Base-by-base conservation (phyloP, 1,284 basidiomycete genomes). In the Phlebopus sp. region DNA sequence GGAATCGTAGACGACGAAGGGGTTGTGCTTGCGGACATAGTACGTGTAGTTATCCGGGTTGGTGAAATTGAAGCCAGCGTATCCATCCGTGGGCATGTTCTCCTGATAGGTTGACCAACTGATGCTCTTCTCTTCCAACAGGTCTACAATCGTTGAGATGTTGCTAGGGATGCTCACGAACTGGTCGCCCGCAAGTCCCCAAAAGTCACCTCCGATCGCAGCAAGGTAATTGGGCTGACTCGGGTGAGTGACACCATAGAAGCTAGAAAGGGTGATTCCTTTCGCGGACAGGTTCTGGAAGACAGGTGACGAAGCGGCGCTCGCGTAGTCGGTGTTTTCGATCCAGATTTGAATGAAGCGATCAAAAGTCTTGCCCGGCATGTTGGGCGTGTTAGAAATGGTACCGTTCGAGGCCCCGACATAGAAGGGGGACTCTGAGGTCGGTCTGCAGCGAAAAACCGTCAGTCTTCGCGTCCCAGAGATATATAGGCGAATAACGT, bases 181-280 rank as follows among this genome's bases (percentile, higher is more conserved):
- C 13, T 59, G 58, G 56, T 88, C 84, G 48, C 70, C 69, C 1
- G 59, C 65, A 52, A 79, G 68, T n/a, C 83, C 85, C 36, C 71
- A 86, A 62, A 79, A 84, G 58, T 81, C 77, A 41, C 84, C 85
- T 19, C 74, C 74, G 5, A 73, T 67, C 0, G 69, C 59, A 5
- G 78, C 71, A 31, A 78, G 51, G 51, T 82, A 86, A 59, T 86
- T 84, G 19, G 84, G 84, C 60, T 85, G 70, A 1, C 80, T 82
- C 10, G 82, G 81, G 55, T 86, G 83, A 6, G 84, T 85, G 21
- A 84, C 56, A 1, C 67, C 78, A 52, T 79, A 79, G 63, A 75
- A 84, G 40, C 71, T 68, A 37, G 62, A 67, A 29, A 86, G 68
- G 2, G 73, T 55, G 49, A 86, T 68, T 11, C 82, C 82, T 56